Evolutionary conservation across 1,284 basidiomycete species (phyloP).

Genomic region (Ganoderma lucidum): DNA sequence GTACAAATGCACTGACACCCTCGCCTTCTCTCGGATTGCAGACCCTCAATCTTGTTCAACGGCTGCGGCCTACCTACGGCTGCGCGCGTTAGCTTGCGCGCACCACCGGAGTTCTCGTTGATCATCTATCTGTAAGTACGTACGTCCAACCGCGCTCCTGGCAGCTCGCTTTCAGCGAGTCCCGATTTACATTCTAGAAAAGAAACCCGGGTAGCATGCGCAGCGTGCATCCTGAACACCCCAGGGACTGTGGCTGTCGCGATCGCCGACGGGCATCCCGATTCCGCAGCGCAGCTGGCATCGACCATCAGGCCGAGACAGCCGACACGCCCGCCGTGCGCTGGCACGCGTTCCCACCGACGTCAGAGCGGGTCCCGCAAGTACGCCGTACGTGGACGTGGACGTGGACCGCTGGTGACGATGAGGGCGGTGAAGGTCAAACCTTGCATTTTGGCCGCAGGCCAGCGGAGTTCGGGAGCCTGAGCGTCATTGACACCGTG

Average conservation of each 20-base stretch:
- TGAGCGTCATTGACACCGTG: not conserved
- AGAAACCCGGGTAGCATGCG: not conserved
- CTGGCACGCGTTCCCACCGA: not conserved
- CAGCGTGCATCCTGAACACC: not conserved
- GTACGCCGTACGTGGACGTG: not conserved
- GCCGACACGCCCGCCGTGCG: not conserved
- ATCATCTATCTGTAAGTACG: too few species aligned
- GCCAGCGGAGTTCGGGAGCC: not conserved
- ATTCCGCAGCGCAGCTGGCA: not conserved
- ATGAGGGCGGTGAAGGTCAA: not conserved
- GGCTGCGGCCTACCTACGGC: too few species aligned
- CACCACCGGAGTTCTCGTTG: too few species aligned
- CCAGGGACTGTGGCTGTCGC: not conserved
- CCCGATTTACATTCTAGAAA: not conserved
- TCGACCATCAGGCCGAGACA: not conserved
- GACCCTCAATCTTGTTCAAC: too few species aligned
- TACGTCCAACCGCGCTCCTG: not conserved
- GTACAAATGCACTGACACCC: too few species aligned
- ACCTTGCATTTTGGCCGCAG: not conserved
- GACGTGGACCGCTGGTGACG: not conserved
- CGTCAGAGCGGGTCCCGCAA: not conserved
- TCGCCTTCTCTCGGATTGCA: too few species aligned
- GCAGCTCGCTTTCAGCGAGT: not conserved
- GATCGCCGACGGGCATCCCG: not conserved
- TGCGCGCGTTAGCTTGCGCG: too few species aligned